These are phyloP conservation scores for Azolla pinnata DNA, from an alignment of 75 land plant genomes.

Conservation along the genomic window DNA sequence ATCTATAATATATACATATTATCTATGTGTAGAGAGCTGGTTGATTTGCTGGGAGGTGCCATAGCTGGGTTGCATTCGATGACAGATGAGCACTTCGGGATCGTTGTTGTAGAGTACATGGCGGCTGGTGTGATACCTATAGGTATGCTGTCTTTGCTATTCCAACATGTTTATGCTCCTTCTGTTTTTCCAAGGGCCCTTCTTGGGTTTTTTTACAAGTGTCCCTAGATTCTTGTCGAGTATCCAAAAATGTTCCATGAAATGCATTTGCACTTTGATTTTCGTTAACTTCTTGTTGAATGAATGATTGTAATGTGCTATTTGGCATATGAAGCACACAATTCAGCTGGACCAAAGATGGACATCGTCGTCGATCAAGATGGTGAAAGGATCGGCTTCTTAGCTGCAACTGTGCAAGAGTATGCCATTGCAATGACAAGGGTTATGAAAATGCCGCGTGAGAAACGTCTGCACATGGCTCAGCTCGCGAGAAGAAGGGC, in stretches of 20 bases:
- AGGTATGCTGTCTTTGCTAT: too few relatives aligned
- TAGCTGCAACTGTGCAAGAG: conserved; percentile 60
- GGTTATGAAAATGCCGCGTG: conserved; percentile 56
- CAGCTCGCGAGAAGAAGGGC: conserved; percentile 79
- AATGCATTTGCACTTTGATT: too few relatives aligned
- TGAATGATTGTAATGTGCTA: too few relatives aligned
- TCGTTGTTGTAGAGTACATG: conserved; percentile 95
- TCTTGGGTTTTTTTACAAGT: too few relatives aligned
- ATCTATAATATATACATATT: too few relatives aligned
- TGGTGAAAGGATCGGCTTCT: conserved; percentile 74
- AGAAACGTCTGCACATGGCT: conserved; percentile 67
- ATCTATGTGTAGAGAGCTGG: conserved; percentile 83
- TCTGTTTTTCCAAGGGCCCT: too few relatives aligned
- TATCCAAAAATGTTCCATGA: too few relatives aligned
- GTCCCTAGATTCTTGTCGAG: too few relatives aligned
- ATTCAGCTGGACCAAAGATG: conserved; percentile 95
- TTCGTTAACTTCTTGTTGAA: too few relatives aligned
- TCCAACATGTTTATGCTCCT: too few relatives aligned
- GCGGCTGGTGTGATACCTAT: conserved; percentile 99
- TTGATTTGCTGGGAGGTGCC: conserved; percentile 73
- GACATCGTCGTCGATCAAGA: conserved; percentile 85
- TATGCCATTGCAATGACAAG: conserved; percentile 77
- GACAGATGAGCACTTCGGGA: conserved; percentile 99
- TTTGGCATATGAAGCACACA: too few relatives aligned
- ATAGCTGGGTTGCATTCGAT: conserved; percentile 85